Evolutionary conservation across 345 rosid species (phyloP).

Genomic region (Mangifera indica): DNA sequence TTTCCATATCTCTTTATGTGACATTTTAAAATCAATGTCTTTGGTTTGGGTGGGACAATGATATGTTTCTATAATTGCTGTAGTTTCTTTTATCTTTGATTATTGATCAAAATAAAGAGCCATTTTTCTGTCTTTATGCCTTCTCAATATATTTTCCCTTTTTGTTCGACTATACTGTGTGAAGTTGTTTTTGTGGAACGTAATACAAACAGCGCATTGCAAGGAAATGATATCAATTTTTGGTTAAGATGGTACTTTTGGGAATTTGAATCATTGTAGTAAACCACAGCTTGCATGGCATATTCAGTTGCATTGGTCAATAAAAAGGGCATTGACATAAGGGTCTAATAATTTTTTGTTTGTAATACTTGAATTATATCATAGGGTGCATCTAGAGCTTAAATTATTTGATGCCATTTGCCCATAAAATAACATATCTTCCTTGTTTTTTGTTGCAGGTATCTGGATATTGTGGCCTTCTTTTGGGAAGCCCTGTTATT

Average conservation of each 20-base stretch:
- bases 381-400: neutral
- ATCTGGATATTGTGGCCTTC: constrained; percentile 94
- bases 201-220: neutral
- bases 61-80: neutral
- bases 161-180: neutral
- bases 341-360: neutral
- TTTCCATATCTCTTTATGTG: neutral
- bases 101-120: neutral
- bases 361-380: neutral
- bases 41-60: neutral
- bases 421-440: neutral
- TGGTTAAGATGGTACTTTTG: neutral
- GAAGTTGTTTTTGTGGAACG: neutral
- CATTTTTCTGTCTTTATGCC: neutral
- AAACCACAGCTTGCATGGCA: neutral
- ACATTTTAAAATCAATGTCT: neutral
- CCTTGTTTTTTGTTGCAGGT: constrained; percentile 50
- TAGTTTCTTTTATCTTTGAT: neutral
- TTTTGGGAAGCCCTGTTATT: constrained; percentile 89
- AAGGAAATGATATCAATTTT: neutral
- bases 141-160: neutral
- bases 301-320: neutral
- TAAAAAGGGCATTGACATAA: neutral
- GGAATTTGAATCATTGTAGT: neutral
- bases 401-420: constrained; percentile 2